Conservation (phyloP, 2,329 filamentous ascomycete genomes). For the Aspergillus fructus region DNA sequence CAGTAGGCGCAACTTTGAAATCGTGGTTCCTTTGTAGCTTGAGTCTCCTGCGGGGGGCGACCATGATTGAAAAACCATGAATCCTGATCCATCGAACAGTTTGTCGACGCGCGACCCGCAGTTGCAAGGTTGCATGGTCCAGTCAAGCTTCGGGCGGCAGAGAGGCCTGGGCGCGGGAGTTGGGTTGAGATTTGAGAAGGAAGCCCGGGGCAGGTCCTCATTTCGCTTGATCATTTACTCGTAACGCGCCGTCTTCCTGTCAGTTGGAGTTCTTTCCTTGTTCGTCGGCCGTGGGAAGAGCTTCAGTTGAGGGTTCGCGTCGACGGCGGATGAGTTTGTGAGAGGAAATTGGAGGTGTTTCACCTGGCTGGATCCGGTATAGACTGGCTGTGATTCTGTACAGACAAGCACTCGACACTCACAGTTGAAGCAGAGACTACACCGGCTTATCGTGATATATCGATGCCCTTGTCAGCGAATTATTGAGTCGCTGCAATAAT, state of each 20-base stretch:
- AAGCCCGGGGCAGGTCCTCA: background rate
- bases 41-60: too few relatives aligned
- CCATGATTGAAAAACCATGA: too few relatives aligned
- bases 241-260: slow-evolving; percentile 1
- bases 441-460: background rate
- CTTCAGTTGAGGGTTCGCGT: background rate
- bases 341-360: background rate
- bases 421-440: too few relatives aligned
- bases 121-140: background rate
- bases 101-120: background rate
- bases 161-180: slow-evolving; percentile 1
- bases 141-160: background rate
- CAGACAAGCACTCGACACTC: background rate
- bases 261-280: background rate
- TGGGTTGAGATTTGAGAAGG: background rate
- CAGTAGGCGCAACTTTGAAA: background rate
- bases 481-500: background rate
- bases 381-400: background rate
- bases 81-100: background rate
- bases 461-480: background rate
- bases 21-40: background rate
- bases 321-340: background rate
- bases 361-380: background rate
- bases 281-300: background rate
- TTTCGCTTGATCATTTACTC: background rate